Evolutionary conservation across 345 rosid species (phyloP), one percentile per base, ranked within the genome.

Genomic region (Aegle marmelos): DNA sequence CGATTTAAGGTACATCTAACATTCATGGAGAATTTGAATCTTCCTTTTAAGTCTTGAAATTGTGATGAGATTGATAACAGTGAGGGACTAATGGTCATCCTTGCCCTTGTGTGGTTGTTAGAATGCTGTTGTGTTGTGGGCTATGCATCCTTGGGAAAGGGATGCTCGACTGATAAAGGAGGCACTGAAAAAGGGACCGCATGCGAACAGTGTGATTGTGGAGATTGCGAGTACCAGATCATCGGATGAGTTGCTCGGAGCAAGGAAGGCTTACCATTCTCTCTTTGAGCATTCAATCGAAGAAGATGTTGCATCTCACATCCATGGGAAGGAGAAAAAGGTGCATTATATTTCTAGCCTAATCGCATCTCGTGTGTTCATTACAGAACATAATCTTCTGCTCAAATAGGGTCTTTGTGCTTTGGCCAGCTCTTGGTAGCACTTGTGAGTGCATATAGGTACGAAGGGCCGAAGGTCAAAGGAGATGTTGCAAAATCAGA

Each of bases 121-220:
- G 99, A 90, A 89, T 72, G 97, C 98, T 13, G 77, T 90, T 72
- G 87, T 91, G 60, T 82, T 91, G 57, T 88, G 93, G 91, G 74
- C 92, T 2, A 86, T 86, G 95, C 97, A 96, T 79, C 97, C 97
- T 9, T 92, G 98, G 97, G 97, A 96, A 84, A 92, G 97, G 81
- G 99, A 94, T 73, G 99, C 99, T 1, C 91, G 97, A 69, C 75
- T 91, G 84, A 39, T 91, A 56, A 86, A 88, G 78, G 90, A 91
- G 65, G 90, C 97, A 17, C 79, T 96, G 73, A 80, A 16, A 36
- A 86, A 89, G 66, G 93, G 92, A 3, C 82, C 89, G 17, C 77
- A 86, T 22, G 76, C 85, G 7, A 89, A 89, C 76, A 84, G 81
- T 60, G 79, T 88, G 68, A 89, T 92, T 3, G 91, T 88, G 9